These are phyloP conservation scores for Solanum sejunctum DNA, from an alignment of 257 asterid species.

Conservation along the genomic window DNA sequence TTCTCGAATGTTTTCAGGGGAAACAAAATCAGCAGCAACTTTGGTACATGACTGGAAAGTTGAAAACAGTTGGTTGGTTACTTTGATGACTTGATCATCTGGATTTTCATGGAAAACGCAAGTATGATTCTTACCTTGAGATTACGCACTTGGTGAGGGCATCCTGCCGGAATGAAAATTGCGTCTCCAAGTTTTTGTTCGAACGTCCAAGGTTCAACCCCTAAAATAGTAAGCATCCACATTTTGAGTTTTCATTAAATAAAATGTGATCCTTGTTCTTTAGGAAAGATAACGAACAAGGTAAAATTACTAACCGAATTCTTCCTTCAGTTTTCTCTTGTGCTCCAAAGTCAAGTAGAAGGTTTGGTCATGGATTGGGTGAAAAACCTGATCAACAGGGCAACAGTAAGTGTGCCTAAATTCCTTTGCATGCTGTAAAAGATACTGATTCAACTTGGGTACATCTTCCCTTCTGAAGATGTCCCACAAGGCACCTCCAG, in stretches of 20 bases:
- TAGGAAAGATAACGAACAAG: not conserved
- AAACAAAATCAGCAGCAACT: constrained; percentile 87
- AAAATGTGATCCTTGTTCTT: not conserved
- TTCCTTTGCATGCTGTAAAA: constrained; percentile 51
- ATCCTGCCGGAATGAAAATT: constrained; percentile 92
- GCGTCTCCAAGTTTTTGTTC: constrained; percentile 89
- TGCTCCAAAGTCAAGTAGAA: constrained; percentile 73
- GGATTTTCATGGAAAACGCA: not conserved
- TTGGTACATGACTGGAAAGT: constrained; percentile 79
- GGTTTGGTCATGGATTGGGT: constrained; percentile 88
- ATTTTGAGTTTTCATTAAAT: not conserved
- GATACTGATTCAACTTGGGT: constrained; percentile 62
- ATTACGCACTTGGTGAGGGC: constrained; percentile 98
- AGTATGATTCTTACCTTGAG: constrained; percentile 42
- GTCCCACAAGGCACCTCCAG: constrained; percentile 86
- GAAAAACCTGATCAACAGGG: constrained; percentile 78
- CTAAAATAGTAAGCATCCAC: constrained; percentile 16
- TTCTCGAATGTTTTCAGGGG: constrained; percentile 80
- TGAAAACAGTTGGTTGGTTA: not conserved
- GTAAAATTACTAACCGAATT: constrained; percentile 40
- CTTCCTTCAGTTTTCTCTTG: constrained; percentile 67
- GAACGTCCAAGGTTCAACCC: constrained; percentile 91
- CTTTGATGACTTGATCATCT: not conserved
- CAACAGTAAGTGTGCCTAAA: constrained; percentile 79
- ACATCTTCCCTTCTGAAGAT: constrained; percentile 88